Base-by-base conservation (phyloP, 768 basidiomycete species). In the Cytidiella melzeri region DNA sequence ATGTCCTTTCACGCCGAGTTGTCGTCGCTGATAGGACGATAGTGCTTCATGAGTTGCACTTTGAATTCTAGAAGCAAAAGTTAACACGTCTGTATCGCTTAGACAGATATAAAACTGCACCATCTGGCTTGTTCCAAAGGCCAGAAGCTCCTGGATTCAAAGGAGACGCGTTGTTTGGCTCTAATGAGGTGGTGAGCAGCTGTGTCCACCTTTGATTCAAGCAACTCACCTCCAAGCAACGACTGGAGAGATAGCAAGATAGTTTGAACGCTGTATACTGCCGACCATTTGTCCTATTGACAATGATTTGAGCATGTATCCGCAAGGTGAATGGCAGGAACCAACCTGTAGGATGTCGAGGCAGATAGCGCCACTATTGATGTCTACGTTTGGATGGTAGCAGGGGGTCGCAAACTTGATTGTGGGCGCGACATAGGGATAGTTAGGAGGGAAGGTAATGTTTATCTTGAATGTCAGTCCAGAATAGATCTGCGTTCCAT, bases 101-200 rank as follows among this genome's bases (percentile, higher is more conserved):
- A 37, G 5, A 4, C 28, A 40, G 20, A 26, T n/a, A 23, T 30
- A 10, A 39, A 18, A 3, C 55, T 74, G 37, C 61, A 83, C 87
- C 80, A 54, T 79, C 78, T n/a, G 81, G 75, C 30, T 76, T 73
- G 54, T 73, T 76, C 92, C 92, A 95, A 19, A 92, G 69, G 15
- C 75, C 73, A 3, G 92, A 87, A 2, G 92, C 92, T 56, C 94
- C 92, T 5, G 83, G 72, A 63, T 94, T 94, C 50, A 95, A 69
- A 5, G 92, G 92, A 5, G 91, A 93, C 13, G 85, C 87, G 63
- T 93, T 94, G 73, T 95, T 94, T 23, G 92, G 92, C 66, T 95
- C 92, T 91, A 58, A 19, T 23, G 28, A 34, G 51, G n/a, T 15
- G 27, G 27, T 44, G 12, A 34, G 42, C 4, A 40, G 42, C 48